Base-by-base conservation (phyloP, 176 grass and related monocot species). In the Lolium perenne region DNA sequence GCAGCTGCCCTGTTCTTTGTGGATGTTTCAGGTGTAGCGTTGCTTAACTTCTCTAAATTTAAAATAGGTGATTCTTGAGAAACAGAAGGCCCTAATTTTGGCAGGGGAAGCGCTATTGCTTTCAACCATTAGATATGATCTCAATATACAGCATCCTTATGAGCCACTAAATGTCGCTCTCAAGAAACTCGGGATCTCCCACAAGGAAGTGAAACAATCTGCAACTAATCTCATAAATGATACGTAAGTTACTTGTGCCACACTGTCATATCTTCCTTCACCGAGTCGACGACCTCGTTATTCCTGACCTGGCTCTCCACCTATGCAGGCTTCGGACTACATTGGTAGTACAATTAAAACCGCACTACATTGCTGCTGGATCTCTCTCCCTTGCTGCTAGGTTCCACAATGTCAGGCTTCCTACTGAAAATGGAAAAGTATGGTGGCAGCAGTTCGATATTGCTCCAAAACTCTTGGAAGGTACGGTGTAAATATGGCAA, bases 71-170 rank as follows among this genome's bases (percentile, higher is more conserved):
- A 20, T 90, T 79, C 74, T 88, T 68, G 85, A 83, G 49, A 95
- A 90, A 85, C 93, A 88, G 64, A 92, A 92, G 59, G 61, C 63
- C 4, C 63, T 92, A 62, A 88, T 92, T 84, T 84, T 95, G 63
- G 68, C 75, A 13, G 90, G 93, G 76, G 93, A 95, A 55, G 90
- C 88, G 59, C 70, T 95, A 21, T 63, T 95, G 62, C 93, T 95
- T 29, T 84, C 90, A 59, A 95, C 90, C 29, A 81, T 95, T 55
- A 47, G 90, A 64, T 92, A 92, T 92, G 93, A 95, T 90, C 90
- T 95, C 75, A 92, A 88, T 71, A 83, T 95, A 65, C 88, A 81
- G 2, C 93, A 92, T 84, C 88, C 90, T 35, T 95, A 92, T 41
- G 87, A 88, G 47, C 90, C 90, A 55, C 82, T 95, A 81, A 82